Base-by-base conservation (phyloP, 345 rosid species). In the Corchorus olitorius region DNA sequence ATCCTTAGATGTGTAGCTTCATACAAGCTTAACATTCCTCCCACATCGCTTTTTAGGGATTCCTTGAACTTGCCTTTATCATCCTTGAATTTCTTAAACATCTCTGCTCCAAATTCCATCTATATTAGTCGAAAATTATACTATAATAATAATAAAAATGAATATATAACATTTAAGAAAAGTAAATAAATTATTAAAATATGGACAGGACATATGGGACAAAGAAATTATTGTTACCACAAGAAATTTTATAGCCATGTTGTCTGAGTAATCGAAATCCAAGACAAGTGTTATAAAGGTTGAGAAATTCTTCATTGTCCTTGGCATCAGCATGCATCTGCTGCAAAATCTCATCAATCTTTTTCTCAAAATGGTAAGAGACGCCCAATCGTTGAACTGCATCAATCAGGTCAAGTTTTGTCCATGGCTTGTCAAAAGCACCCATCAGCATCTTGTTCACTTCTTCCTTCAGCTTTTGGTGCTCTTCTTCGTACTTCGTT, bases 331-430 rank as follows among this genome's bases (percentile, higher is more conserved):
- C 37, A 65, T 59, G 39, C 4, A 77, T 68, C 37, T 27, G 27
- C 16, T 63, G 65, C 39, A 85, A 16, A 39, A 55, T 16, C 37
- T 59, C 74, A 6, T 81, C 84, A 37, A 81, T 78, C 79, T 89
- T 86, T 1, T 10, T 10, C 37, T 84, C 76, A 34, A 90, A 90
- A 82, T 83, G 91, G 49, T 88, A 86, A 13, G 81, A 68, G 16
- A 88, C 19, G 4, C 92, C 91, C 15, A 87, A 52, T 3, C 82
- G 82, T 45, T 85, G 84, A 46, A 87, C 54, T 7, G 72, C 72
- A 77, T 85, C 85, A 11, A 87, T 71, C 75, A 79, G 55, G 55
- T 77, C 63, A 4, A 87, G 54, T 9, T 39, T 65, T 20, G 50
- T 16, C 3, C 5, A 13, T 39, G 49, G 70, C 22, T 11, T 35